These are phyloP conservation scores for Rhodocollybia butyracea DNA, from an alignment of 768 basidiomycete species.

Conservation along the genomic window DNA sequence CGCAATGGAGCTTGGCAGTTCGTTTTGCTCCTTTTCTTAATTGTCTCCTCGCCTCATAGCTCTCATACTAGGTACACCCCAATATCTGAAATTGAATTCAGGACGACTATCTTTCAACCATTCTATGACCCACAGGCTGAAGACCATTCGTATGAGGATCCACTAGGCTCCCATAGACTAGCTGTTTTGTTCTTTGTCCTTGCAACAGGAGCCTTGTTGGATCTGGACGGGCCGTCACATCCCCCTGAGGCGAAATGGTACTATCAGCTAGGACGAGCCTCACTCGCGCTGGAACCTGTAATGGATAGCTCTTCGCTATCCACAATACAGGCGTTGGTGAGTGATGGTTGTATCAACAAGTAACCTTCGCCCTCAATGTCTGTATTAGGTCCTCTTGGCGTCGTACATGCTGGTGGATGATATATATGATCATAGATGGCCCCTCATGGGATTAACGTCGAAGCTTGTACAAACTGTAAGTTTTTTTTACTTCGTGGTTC, in stretches of 20 bases:
- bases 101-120: conserved; percentile 46
- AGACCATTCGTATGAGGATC: conserved; percentile 23
- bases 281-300: conserved; percentile 58
- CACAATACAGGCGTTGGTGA: conserved; percentile 64
- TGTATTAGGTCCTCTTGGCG: conserved; percentile 48
- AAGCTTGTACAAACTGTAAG: conserved; percentile 67
- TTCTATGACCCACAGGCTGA: conserved; percentile 45
- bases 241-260: conserved; percentile 54
- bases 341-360: conserved; percentile 1
- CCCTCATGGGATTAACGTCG: conserved; percentile 67
- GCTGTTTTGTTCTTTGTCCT: conserved; percentile 63
- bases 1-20: conserved; percentile 73
- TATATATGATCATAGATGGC: conserved; percentile 60
- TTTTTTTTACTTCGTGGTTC: conserved; percentile 4
- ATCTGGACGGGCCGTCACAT: conserved; percentile 52
- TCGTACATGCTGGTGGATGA: conserved; percentile 44
- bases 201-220: conserved; percentile 60
- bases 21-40: conserved; percentile 23
- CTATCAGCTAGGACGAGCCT: conserved; percentile 58
- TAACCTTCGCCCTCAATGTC: neutral
- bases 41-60: neutral
- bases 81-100: conserved; percentile 58
- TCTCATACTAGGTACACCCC: conserved; percentile 53
- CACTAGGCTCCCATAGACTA: conserved; percentile 46
- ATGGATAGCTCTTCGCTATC: conserved; percentile 61